A percentile compares a stretch with the other conserved stretches of the same genome.
Evolutionary conservation across 768 basidiomycete species (phyloP).

Genomic region (Macrolepiota albuminosa): DNA sequence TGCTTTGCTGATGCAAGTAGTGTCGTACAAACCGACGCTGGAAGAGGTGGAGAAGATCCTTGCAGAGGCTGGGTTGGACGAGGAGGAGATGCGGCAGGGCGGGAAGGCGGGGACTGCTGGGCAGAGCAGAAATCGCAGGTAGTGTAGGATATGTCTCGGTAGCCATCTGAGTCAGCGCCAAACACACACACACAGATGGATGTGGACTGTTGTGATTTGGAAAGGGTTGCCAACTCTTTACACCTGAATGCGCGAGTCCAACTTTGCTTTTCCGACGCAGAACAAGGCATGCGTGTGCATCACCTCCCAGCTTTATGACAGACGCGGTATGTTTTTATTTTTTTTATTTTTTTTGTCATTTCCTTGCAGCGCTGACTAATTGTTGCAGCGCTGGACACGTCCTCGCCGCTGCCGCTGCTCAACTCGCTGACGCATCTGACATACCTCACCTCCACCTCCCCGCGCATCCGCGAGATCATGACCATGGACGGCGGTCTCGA

Average conservation of each 20-base stretch:
- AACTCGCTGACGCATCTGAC: conserved; percentile 95
- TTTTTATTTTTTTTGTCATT: background rate
- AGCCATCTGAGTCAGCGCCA: background rate
- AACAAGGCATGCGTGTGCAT: conserved; percentile 95
- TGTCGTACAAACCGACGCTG: background rate
- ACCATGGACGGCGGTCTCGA: conserved; percentile 97
- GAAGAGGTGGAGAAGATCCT: background rate
- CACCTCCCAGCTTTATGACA: conserved; percentile 90
- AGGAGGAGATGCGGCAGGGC: conserved; percentile 29
- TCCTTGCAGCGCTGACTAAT: background rate
- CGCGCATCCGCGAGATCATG: conserved; percentile 97
- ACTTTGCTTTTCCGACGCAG: conserved; percentile 92
- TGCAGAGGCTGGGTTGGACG: background rate
- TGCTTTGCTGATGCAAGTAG: background rate
- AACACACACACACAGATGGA: background rate
- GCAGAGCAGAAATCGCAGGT: background rate
- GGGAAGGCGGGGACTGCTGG: background rate
- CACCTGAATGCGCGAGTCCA: conserved; percentile 82
- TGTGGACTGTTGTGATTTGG: background rate
- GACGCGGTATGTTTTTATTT: conserved; percentile 59
- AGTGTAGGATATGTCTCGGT: background rate
- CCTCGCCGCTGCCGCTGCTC: conserved; percentile 44
- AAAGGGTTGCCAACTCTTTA: background rate
- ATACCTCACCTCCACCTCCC: conserved; percentile 95
- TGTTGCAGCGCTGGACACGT: conserved; percentile 45